phyloP scores from a whole-genome alignment of 1,139 yeast species.

The Taphrina confusa region DNA sequence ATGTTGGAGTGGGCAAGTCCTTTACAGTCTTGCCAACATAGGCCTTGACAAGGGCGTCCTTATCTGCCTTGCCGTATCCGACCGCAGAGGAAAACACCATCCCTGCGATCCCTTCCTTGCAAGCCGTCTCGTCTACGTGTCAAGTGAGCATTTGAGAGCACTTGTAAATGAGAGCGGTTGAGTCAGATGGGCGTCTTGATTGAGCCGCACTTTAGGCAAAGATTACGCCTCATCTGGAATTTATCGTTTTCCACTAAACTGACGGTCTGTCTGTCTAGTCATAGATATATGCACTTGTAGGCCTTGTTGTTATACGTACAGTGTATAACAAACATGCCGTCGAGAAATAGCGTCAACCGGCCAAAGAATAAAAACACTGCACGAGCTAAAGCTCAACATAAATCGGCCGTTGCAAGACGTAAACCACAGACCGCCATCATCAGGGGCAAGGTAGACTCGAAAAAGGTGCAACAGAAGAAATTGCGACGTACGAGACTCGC shows the following conservation, averaged over 20 bases:
- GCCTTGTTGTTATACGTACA: too few relatives aligned
- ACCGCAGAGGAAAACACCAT: constrained; percentile 18
- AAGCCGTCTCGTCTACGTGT: too few relatives aligned
- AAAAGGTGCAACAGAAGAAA: constrained; percentile 43
- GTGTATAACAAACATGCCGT: too few relatives aligned
- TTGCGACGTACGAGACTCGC: constrained; percentile 42
- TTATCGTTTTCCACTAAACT: too few relatives aligned
- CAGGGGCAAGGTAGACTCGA: constrained; percentile 39
- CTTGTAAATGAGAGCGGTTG: too few relatives aligned
- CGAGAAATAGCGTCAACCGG: constrained; percentile 9
- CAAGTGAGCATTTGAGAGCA: too few relatives aligned
- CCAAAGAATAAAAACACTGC: constrained; percentile 9
- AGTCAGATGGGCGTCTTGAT: too few relatives aligned
- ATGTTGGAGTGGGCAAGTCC: constrained; percentile 59
- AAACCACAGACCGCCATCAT: constrained; percentile 39
- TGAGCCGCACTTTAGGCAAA: constrained; percentile 5
- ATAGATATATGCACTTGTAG: too few relatives aligned
- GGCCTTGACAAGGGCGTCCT: constrained; percentile 38
- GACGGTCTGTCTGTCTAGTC: too few relatives aligned
- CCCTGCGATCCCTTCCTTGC: too few relatives aligned
- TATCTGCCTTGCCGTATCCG: constrained; percentile 2
- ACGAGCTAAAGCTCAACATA: constrained; percentile 17
- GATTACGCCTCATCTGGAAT: constrained; percentile 8
- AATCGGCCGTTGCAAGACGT: constrained; percentile 37
- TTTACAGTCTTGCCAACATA: constrained; percentile 44